Evolutionary conservation across 106 monocot genomes (phyloP).

Genomic region (Dendrobium nobile): DNA sequence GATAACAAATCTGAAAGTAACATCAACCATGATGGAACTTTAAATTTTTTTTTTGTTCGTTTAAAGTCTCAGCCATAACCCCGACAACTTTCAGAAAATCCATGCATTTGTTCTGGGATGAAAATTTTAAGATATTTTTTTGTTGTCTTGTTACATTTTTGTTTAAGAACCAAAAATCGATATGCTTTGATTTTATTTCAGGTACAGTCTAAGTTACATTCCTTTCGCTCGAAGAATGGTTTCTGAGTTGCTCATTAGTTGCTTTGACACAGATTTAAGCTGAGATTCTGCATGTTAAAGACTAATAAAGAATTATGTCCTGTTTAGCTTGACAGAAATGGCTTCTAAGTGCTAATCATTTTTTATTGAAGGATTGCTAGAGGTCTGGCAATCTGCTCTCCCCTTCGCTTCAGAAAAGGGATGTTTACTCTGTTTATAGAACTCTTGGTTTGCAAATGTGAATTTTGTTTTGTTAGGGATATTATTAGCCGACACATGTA

Average conservation of each 20-base stretch:
- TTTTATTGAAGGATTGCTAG: not conserved
- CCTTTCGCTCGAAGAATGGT: constrained; percentile 89
- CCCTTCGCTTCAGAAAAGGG: not conserved
- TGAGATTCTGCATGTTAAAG: not conserved
- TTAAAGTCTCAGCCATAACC: not conserved
- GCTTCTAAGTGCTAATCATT: not conserved
- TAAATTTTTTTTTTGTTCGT: not conserved
- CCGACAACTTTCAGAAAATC: not conserved
- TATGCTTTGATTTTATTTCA: constrained; percentile 24
- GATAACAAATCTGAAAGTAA: not conserved
- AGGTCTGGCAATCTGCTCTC: not conserved
- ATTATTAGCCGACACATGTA: no score
- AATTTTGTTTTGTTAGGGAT: not conserved
- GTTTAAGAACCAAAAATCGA: not conserved
- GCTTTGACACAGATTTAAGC: constrained; percentile 75
- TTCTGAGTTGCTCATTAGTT: constrained; percentile 68
- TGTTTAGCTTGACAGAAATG: no score
- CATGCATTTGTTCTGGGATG: not conserved
- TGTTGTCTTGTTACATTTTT: not conserved
- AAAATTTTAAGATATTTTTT: not conserved
- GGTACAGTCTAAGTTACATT: constrained; percentile 94
- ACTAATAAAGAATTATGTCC: no score
- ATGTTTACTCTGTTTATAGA: not conserved
- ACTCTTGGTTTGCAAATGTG: not conserved
- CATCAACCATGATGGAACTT: not conserved